phyloP scores from a whole-genome alignment of 2,329 filamentous ascomycete genomes.

The Coniochaeta ligniaria region DNA sequence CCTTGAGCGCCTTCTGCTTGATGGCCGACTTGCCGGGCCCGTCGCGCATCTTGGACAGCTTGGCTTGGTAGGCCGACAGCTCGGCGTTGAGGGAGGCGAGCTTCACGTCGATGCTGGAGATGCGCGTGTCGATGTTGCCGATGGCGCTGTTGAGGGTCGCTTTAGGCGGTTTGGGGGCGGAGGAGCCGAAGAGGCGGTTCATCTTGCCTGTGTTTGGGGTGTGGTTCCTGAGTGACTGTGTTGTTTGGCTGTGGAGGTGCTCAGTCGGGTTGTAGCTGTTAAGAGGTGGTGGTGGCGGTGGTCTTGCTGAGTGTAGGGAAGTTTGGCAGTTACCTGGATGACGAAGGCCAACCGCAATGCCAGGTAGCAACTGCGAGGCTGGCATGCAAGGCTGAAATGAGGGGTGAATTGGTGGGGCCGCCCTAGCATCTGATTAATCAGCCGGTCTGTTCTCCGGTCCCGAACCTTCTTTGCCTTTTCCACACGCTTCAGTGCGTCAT shows the following conservation, averaged over 20 bases:
- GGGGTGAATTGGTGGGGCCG: not conserved
- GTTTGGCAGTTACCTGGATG: not conserved
- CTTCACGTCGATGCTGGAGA: conserved; percentile 88
- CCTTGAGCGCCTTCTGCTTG: conserved; percentile 89
- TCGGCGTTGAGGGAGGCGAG: conserved; percentile 88
- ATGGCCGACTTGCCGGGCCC: conserved; percentile 89
- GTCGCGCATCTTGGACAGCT: conserved; percentile 87
- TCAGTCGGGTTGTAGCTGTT: too few species aligned
- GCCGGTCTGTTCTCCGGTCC: not conserved
- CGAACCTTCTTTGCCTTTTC: not conserved
- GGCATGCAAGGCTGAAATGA: not conserved
- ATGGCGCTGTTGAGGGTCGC: conserved; percentile 82
- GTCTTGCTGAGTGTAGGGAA: too few species aligned
- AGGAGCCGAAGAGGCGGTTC: conserved; percentile 89
- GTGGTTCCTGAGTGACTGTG: too few species aligned
- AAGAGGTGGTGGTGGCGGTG: not conserved
- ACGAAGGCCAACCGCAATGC: not conserved
- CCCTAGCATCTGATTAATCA: not conserved
- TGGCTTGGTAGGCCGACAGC: conserved; percentile 78
- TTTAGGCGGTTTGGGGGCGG: conserved; percentile 77
- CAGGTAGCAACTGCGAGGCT: not conserved
- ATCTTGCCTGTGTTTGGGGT: conserved; percentile 42
- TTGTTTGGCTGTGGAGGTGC: too few species aligned
- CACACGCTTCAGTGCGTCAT: not conserved
- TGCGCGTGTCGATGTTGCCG: conserved; percentile 73